Base-by-base conservation (phyloP, 305 asterid species). In the Fraxinus floribunda region DNA sequence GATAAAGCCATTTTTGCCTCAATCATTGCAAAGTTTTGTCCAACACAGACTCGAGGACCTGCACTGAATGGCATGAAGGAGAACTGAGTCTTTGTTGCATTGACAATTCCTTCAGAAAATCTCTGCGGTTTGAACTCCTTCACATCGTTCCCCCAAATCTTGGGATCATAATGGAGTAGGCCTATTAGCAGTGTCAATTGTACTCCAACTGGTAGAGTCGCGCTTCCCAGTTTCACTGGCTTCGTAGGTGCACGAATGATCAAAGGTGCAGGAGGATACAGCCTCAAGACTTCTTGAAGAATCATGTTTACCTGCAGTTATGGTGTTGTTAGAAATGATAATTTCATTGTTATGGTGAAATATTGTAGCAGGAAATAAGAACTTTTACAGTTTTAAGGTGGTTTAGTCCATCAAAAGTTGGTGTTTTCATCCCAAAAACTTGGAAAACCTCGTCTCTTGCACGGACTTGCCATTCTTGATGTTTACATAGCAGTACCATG, bases 111-210 rank as follows among this genome's bases (percentile, higher is more conserved):
- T 11, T 82, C 68, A 18, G 62, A 32, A 22, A 87, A 84, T 26
- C 88, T 77, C 10, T 79, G 83, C 6, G 89, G 89, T 0, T 83
- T 87, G 79, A 87, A 87, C 16, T 87, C 83, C 24, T 82, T 84
- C 15, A 80, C 87, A 77, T 87, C 88, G 5, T 82, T 78, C 6
- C 89, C 89, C 89, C 88, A 87, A 57, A 84, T 46, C 5, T 84
- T 38, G 3, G 15, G 3, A 55, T 87, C 88, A 1, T 79, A 80
- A 75, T 87, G 87, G 34, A 77, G n/a, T 0, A 74, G 66, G 39
- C 76, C 22, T 1, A 79, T 6, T 1, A 78, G 79, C 44, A 87
- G 0, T 0, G 7, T 5, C 3, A 82, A 2, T 8, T 55, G 38
- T 34, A 81, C 77, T 11, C 81, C 84, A 0, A 32, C 34, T 0